A percentile compares a stretch with the other conserved stretches of the same genome.
Conservation (phyloP, 2,329 filamentous ascomycete genomes). For the Nothomitra cinnamomea region DNA sequence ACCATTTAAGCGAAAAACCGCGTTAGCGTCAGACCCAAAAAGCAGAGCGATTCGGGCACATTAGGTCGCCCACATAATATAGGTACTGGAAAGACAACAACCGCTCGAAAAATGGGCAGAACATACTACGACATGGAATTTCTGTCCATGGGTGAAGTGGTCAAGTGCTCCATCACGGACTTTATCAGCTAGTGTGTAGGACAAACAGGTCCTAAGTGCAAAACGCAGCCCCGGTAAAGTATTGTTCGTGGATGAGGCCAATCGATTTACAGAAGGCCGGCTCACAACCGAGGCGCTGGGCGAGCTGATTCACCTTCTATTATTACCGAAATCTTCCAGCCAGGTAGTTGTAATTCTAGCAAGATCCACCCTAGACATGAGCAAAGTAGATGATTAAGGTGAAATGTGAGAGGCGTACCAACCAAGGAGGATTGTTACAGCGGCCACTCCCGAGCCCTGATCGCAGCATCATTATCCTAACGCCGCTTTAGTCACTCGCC, state of each 20-base stretch:
- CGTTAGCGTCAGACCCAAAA: too few relatives aligned
- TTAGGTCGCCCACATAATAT: too few relatives aligned
- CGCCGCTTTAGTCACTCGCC: too few relatives aligned
- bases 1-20: too few relatives aligned
- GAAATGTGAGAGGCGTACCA: too few relatives aligned
- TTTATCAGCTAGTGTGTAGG: slow-evolving; percentile 52
- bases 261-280: slow-evolving; percentile 38
- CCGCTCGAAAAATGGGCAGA: slow-evolving; percentile 56
- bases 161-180: slow-evolving; percentile 51
- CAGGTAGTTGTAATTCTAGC: slow-evolving; percentile 52
- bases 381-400: too few relatives aligned
- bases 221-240: slow-evolving; percentile 43
- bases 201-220: slow-evolving; percentile 51
- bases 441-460: too few relatives aligned
- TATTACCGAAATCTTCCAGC: slow-evolving; percentile 37
- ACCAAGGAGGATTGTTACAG: too few relatives aligned
- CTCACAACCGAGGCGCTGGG: slow-evolving; percentile 41
- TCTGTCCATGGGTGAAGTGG: slow-evolving; percentile 38
- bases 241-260: slow-evolving; percentile 57
- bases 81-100: slow-evolving; percentile 58
- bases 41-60: too few relatives aligned
- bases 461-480: too few relatives aligned
- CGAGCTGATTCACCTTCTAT: slow-evolving; percentile 33
- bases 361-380: slow-evolving; percentile 50
- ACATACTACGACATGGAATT: slow-evolving; percentile 62